Conservation (phyloP, 1,284 basidiomycete species). For the Irpex sp. region DNA sequence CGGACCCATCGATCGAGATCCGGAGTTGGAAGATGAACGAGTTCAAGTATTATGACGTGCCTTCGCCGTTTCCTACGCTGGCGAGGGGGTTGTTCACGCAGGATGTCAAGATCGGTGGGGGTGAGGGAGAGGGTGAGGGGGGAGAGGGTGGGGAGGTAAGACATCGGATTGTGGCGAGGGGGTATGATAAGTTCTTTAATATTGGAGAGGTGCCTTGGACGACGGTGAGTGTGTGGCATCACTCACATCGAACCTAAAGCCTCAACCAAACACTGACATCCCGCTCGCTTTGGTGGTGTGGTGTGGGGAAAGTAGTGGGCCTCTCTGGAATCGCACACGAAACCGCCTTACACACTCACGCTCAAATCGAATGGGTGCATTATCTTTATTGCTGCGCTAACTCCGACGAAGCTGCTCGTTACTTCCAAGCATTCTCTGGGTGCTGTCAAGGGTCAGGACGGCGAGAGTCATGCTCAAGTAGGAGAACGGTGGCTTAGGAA, state of each 20-base stretch:
- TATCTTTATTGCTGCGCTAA: constrained; percentile 91
- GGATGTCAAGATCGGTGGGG: constrained; percentile 29
- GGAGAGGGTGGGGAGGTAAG: constrained; percentile 41
- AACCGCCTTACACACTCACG: constrained; percentile 83
- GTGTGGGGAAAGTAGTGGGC: constrained; percentile 59
- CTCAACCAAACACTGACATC: background rate
- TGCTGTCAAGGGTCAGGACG: constrained; percentile 26
- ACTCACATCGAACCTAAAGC: background rate
- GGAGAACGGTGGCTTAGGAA: constrained; percentile 82
- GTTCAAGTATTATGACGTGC: constrained; percentile 85
- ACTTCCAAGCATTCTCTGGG: constrained; percentile 94
- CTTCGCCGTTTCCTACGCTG: constrained; percentile 88
- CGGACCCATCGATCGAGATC: constrained; percentile 50
- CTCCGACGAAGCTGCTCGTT: constrained; percentile 72
- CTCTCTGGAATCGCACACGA: constrained; percentile 69
- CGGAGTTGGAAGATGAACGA: constrained; percentile 96
- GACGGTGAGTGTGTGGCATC: constrained; percentile 54
- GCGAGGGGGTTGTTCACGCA: constrained; percentile 85
- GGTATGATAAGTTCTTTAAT: constrained; percentile 99
- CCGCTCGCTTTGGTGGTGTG: background rate
- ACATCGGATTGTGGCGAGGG: constrained; percentile 82
- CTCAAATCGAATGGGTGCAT: constrained; percentile 98
- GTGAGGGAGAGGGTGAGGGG: constrained; percentile 65
- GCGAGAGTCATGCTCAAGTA: constrained; percentile 66
- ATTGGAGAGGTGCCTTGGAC: constrained; percentile 96